Percentiles rank a stretch among this genome's conserved stretches.
These are phyloP conservation scores for Colletotrichum chrysophilum DNA, from an alignment of 2,329 filamentous ascomycete genomes.

Conservation along the genomic window DNA sequence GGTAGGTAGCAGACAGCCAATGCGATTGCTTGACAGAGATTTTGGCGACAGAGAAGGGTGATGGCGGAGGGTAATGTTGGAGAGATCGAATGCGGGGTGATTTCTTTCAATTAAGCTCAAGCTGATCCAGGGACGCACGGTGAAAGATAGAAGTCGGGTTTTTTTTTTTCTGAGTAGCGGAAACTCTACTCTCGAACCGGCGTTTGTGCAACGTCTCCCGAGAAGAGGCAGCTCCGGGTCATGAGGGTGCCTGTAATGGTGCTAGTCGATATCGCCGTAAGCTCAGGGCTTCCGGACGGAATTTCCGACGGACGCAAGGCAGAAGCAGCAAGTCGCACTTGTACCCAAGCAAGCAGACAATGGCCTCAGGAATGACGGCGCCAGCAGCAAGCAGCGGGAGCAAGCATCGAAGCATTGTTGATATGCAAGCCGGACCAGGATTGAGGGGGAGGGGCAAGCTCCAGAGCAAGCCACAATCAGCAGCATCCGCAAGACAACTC, in stretches of 20 bases:
- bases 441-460: not conserved
- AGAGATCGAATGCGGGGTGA: constrained; percentile 16
- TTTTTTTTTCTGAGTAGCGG: not conserved
- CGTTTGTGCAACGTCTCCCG: not conserved
- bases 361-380: not conserved
- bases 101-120: constrained; percentile 10
- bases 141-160: not conserved
- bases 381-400: not conserved
- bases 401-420: not conserved
- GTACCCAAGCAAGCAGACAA: not conserved
- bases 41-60: constrained; percentile 29
- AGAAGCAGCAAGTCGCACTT: not conserved
- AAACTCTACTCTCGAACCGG: constrained; percentile 13
- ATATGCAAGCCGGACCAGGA: not conserved
- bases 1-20: not conserved
- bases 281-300: not conserved
- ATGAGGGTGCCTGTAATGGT: not conserved
- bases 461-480: constrained; percentile 1
- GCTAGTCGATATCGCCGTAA: not conserved
- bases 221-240: not conserved
- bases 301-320: not conserved
- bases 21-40: constrained; percentile 23
- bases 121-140: constrained; percentile 7
- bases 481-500: not conserved
- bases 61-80: constrained; percentile 17